These are phyloP conservation scores for Myriosclerotinia duriaeana DNA, from an alignment of 2,329 filamentous ascomycete genomes.

Conservation along the genomic window DNA sequence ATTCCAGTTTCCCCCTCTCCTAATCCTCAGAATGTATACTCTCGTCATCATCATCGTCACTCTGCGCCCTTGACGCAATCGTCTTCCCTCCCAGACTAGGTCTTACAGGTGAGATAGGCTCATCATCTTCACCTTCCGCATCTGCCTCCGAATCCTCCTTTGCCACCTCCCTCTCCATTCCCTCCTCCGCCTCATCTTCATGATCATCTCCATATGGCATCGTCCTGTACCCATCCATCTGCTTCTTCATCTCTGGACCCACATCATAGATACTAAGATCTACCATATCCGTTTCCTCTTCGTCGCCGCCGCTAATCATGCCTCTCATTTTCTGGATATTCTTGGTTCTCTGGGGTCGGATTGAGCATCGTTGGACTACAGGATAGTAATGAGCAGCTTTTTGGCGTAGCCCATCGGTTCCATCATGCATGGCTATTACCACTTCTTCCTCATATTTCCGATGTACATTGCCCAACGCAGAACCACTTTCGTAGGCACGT, in stretches of 20 bases:
- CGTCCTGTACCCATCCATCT: conserved; percentile 6
- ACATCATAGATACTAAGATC: conserved; percentile 21
- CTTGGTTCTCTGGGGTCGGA: conserved; percentile 63
- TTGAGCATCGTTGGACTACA: conserved; percentile 61
- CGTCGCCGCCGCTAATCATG: conserved; percentile 11
- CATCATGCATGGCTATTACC: conserved; percentile 58
- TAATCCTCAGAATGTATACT: conserved; percentile 20
- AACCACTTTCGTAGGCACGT: conserved; percentile 63
- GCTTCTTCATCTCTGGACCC: conserved; percentile 15
- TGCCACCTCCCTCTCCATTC: conserved; percentile 5
- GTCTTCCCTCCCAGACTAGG: conserved; percentile 16
- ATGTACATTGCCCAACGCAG: conserved; percentile 53
- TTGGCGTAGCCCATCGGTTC: conserved; percentile 50
- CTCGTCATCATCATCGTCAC: conserved; percentile 18
- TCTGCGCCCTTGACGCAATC: conserved; percentile 16
- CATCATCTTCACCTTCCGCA: conserved; percentile 21
- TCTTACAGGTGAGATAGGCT: conserved; percentile 5
- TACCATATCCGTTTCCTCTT: conserved; percentile 22
- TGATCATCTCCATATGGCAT: conserved; percentile 16
- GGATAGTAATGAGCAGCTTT: conserved; percentile 68
- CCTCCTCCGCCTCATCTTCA: conserved; percentile 12
- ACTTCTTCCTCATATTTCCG: conserved; percentile 66
- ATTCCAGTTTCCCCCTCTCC: not conserved
- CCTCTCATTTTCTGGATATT: conserved; percentile 53
- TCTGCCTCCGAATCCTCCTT: conserved; percentile 11